Conservation (phyloP, 306 rosid genomes). For the Casuarina glauca region DNA sequence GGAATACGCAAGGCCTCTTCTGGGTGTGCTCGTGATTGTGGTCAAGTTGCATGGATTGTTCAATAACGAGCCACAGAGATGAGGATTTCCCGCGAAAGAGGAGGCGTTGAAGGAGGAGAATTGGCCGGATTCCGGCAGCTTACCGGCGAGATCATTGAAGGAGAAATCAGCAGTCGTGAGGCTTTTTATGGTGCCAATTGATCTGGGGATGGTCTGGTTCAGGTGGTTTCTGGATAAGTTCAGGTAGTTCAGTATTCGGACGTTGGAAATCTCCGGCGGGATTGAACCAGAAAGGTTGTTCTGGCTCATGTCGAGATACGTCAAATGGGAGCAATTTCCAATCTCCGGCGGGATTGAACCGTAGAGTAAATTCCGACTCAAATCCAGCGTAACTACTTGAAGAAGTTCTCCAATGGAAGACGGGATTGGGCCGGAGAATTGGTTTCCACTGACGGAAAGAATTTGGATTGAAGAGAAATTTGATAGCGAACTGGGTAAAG, state of each 20-base stretch:
- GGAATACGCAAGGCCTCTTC: conserved; percentile 39
- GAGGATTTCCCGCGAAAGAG: conserved; percentile 78
- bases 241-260: conserved; percentile 60
- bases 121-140: conserved; percentile 78
- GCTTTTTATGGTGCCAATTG: conserved; percentile 70
- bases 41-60: conserved; percentile 78
- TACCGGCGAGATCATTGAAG: conserved; percentile 79
- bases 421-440: conserved; percentile 76
- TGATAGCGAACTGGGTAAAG: conserved; percentile 61
- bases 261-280: conserved; percentile 57
- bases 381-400: conserved; percentile 63
- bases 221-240: conserved; percentile 73
- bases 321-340: conserved; percentile 57
- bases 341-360: conserved; percentile 63
- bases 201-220: conserved; percentile 60
- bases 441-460: conserved; percentile 65
- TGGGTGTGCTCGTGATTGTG: conserved; percentile 27
- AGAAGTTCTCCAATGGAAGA: conserved; percentile 62
- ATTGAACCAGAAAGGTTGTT: conserved; percentile 80
- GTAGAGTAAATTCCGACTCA: conserved; percentile 60
- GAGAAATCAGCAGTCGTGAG: conserved; percentile 91
- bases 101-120: conserved; percentile 77
- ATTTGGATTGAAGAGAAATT: conserved; percentile 67
- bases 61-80: conserved; percentile 60
- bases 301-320: conserved; percentile 86